phyloP scores from a whole-genome alignment of 2,329 filamentous ascomycete genomes.

The Penicillium italicum region DNA sequence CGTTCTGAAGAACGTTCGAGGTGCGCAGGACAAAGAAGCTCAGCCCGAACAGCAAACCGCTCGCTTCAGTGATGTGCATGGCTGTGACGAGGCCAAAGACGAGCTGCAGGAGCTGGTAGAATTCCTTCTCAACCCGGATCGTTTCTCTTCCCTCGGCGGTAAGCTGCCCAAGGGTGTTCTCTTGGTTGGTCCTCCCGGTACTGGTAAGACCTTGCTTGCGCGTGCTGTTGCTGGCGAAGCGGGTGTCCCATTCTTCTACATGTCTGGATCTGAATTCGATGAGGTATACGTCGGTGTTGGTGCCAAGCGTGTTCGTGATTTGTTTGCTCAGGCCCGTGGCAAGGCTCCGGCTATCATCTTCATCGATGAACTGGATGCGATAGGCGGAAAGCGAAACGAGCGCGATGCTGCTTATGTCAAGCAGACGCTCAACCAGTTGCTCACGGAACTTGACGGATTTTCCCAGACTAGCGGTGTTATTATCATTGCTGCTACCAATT shows the following conservation, averaged over 20 bases:
- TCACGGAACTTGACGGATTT: conserved; percentile 96
- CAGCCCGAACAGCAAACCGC: conserved; percentile 90
- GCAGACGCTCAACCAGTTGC: conserved; percentile 93
- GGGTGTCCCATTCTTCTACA: conserved; percentile 98
- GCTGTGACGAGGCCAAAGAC: conserved; percentile 97
- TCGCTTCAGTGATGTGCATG: conserved; percentile 89
- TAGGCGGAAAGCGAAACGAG: conserved; percentile 89
- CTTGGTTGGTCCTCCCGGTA: conserved; percentile 91
- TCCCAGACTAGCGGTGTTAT: conserved; percentile 93
- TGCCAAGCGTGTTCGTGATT: conserved; percentile 89
- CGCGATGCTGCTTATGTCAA: conserved; percentile 93
- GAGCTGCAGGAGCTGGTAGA: conserved; percentile 96
- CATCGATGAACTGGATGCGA: conserved; percentile 90
- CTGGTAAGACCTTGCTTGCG: conserved; percentile 92
- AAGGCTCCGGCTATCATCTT: conserved; percentile 94
- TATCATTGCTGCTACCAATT: conserved; percentile 93
- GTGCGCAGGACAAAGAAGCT: conserved; percentile 71
- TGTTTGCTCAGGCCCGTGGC: conserved; percentile 75
- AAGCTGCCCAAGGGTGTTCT: conserved; percentile 97
- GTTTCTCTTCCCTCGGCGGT: conserved; percentile 88
- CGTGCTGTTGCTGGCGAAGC: conserved; percentile 95
- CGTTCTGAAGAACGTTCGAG: conserved; percentile 72
- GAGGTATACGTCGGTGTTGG: conserved; percentile 97
- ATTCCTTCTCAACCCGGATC: conserved; percentile 88
- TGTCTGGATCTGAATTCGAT: conserved; percentile 98